Evolutionary conservation across 164 flowering plant species (phyloP), one percentile per base, ranked within the genome.

Genomic region (Malania oleifera): DNA sequence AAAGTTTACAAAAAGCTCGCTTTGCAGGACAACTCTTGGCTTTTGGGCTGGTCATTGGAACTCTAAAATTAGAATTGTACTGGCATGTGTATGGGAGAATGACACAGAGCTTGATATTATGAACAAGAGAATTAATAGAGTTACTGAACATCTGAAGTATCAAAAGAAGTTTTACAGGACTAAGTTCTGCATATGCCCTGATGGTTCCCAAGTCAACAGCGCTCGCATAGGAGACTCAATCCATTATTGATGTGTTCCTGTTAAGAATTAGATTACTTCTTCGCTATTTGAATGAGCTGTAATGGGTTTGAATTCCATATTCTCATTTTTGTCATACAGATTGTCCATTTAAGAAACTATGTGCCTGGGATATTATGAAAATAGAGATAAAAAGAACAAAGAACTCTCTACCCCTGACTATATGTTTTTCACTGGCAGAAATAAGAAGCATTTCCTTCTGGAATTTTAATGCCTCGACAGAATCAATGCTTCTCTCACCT

Each of bases 21-120:
- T 67, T 75, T 83, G 68, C 90, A 92, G 98, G 89, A 89, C 93
- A 49, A 67, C 63, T 17, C 89, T 91, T 69, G 98, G 91, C 44
- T 92, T 87, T 67, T 92, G 98, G 98, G 91, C 98, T 54, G 98
- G 98, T 45, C 89, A 82, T 72, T 82, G 98, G 41, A 93, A 90
- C 72, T 93, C 98, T 9, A 89, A 75, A 68, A 93, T 93, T 45
- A 79, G 98, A 76, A 97, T 93, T 61, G 81, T 87, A 55, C 72
- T 93, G 47, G 97, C 98, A 48, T 86, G 84, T 5, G 90, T 78
- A 5, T 90, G 97, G 97, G 96, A 93, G 65, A 93, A 93, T 73
- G 97, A 90, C 61, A 93, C 97, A 0, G 97, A 86, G 63, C 96
- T 93, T 76, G 81, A 82, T 28, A 73, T 93, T 29, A 66, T 65